phyloP scores from a whole-genome alignment of 2,329 filamentous ascomycete species.

The Ploettnerulaceae sp. region DNA sequence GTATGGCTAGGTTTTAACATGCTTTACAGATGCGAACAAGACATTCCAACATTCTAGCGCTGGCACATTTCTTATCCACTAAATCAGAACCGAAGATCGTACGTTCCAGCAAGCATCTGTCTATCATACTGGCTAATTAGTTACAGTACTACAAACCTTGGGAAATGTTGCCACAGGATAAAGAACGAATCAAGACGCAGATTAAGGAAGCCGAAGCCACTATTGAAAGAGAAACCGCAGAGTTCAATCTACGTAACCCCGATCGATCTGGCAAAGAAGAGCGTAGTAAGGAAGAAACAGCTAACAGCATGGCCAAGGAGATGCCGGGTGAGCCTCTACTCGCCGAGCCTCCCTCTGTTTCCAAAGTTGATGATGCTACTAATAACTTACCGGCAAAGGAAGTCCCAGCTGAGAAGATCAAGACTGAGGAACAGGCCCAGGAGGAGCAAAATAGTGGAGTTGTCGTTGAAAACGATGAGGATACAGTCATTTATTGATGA shows the following conservation, averaged over 20 bases:
- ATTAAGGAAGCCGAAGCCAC: conserved; percentile 57
- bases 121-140: conserved; percentile 23
- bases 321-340: conserved; percentile 43
- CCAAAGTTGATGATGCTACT: conserved; percentile 37
- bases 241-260: conserved; percentile 50
- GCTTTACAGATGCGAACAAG: conserved; percentile 52
- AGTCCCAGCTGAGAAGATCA: conserved; percentile 25
- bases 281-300: conserved; percentile 24
- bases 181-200: conserved; percentile 66
- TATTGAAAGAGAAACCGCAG: conserved; percentile 60
- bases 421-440: conserved; percentile 41
- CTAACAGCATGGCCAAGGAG: conserved; percentile 33
- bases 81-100: conserved; percentile 68
- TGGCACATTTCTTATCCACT: conserved; percentile 70
- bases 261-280: conserved; percentile 21
- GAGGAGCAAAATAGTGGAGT: conserved; percentile 72
- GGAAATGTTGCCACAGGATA: conserved; percentile 65
- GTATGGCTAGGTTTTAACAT: not conserved
- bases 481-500: conserved; percentile 83
- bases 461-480: conserved; percentile 79
- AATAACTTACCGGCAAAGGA: conserved; percentile 32
- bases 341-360: conserved; percentile 37
- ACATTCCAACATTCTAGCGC: conserved; percentile 66
- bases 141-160: conserved; percentile 79
- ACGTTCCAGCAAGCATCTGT: conserved; percentile 36